Conservation (phyloP, 2,329 filamentous ascomycete species). For the Alternaria sp. region DNA sequence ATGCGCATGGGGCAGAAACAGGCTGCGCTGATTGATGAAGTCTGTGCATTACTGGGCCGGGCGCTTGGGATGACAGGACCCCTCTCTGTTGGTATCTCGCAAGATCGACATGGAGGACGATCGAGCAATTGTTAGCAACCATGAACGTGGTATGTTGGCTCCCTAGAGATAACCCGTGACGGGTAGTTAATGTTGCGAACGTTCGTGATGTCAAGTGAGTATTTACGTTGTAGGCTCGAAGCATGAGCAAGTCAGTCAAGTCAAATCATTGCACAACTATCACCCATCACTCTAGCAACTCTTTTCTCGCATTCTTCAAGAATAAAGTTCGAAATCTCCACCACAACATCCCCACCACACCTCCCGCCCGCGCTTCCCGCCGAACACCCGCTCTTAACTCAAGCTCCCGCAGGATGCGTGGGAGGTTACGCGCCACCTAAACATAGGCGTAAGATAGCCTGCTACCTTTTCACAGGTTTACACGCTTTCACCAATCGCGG, state of each 20-base stretch:
- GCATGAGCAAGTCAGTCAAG: not conserved
- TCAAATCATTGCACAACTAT: not conserved
- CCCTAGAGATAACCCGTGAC: not conserved
- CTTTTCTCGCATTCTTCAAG: not conserved
- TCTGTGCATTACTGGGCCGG: slow-evolving; percentile 11
- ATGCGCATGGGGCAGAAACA: slow-evolving; percentile 10
- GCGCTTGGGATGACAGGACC: slow-evolving; percentile 14
- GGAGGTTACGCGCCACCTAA: slow-evolving; percentile 18
- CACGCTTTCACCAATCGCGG: slow-evolving; percentile 5
- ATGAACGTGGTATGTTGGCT: not conserved
- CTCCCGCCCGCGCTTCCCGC: not conserved
- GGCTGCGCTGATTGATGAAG: slow-evolving; percentile 23
- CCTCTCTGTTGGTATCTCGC: not conserved
- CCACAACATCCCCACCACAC: not conserved
- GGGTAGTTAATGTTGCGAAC: not conserved
- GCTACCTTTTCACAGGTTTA: not conserved
- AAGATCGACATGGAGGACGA: slow-evolving; percentile 2
- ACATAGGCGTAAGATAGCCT: slow-evolving; percentile 10
- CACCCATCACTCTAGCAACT: not conserved
- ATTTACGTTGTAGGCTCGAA: not conserved
- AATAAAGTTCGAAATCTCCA: not conserved
- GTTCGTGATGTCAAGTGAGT: not conserved
- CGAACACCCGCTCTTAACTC: slow-evolving; percentile 1
- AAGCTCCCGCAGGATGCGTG: slow-evolving; percentile 8
- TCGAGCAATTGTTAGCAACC: not conserved